Conservation (phyloP, 1,284 basidiomycete genomes). For the Pyrrhoderma noxium region DNA sequence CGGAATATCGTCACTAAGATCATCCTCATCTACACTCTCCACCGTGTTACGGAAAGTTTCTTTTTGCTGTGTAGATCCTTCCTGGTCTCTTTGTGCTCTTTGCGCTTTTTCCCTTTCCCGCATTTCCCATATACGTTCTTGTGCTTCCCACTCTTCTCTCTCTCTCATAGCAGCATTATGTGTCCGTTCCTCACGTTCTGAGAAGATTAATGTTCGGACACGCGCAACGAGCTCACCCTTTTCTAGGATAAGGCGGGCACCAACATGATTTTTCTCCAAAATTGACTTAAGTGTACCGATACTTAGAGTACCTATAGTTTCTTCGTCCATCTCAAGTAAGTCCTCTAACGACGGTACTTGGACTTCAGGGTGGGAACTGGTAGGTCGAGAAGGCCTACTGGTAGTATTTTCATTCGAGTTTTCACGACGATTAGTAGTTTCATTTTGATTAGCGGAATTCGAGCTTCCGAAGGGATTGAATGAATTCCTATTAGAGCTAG, state of each 20-base stretch:
- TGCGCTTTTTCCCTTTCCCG: slow-evolving; percentile 17
- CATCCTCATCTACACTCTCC: slow-evolving; percentile 25
- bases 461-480: too few species aligned
- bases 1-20: slow-evolving; percentile 28
- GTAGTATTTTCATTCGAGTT: too few species aligned
- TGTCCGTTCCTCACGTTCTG: slow-evolving; percentile 55
- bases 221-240: slow-evolving; percentile 71
- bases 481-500: too few species aligned
- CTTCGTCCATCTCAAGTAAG: slow-evolving; percentile 53
- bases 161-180: slow-evolving; percentile 28
- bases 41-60: slow-evolving; percentile 34
- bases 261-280: slow-evolving; percentile 61
- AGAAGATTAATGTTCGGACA: slow-evolving; percentile 55
- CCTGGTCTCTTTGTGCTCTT: slow-evolving; percentile 22
- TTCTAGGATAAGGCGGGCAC: slow-evolving; percentile 52
- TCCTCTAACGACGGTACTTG: slow-evolving; percentile 50
- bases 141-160: slow-evolving; percentile 21
- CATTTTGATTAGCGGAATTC: neutral
- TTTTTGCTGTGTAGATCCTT: slow-evolving; percentile 20
- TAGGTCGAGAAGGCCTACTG: slow-evolving; percentile 25
- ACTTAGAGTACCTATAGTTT: slow-evolving; percentile 50
- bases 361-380: too few species aligned
- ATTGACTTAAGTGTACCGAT: slow-evolving; percentile 66
- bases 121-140: slow-evolving; percentile 15
- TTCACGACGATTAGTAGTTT: too few species aligned